These are phyloP conservation scores for Fusarium sp. DNA, from an alignment of 2,329 filamentous ascomycete species.

Conservation along the genomic window DNA sequence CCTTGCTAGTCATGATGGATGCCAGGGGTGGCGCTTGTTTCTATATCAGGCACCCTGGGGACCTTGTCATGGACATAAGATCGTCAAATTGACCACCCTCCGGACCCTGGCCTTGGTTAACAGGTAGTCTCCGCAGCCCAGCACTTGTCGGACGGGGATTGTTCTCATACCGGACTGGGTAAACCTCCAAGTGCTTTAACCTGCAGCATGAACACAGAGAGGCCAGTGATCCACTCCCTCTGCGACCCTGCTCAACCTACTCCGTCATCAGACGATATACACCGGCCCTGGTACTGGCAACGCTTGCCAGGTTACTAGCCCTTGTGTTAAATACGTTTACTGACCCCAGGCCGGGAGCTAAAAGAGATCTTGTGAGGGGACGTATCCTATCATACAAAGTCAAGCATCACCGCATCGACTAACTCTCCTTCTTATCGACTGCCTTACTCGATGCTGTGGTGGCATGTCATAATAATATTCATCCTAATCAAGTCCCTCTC, in stretches of 20 bases:
- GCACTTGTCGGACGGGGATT: constrained; percentile 39
- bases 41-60: constrained; percentile 61
- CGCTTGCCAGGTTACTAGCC: constrained; percentile 41
- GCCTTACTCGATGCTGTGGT: constrained; percentile 15
- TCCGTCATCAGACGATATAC: constrained; percentile 48
- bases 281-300: constrained; percentile 41
- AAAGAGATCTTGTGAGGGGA: constrained; percentile 42
- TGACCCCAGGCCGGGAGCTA: constrained; percentile 44
- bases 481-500: constrained; percentile 35
- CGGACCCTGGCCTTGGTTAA: constrained; percentile 49
- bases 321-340: constrained; percentile 46
- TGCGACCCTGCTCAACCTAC: constrained; percentile 43
- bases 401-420: constrained; percentile 34
- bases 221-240: constrained; percentile 43
- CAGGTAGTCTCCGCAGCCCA: constrained; percentile 51
- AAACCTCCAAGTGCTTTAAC: constrained; percentile 46
- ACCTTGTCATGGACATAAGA: constrained; percentile 64
- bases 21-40: constrained; percentile 54
- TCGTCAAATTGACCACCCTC: constrained; percentile 68
- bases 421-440: constrained; percentile 36
- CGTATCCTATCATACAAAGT: constrained; percentile 44
- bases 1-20: constrained; percentile 40
- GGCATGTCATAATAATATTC: constrained; percentile 21
- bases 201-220: constrained; percentile 46
- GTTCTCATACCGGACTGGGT: constrained; percentile 40